These are phyloP conservation scores for Liriodendron chinense DNA, from an alignment of 164 flowering plant species.

Conservation along the genomic window DNA sequence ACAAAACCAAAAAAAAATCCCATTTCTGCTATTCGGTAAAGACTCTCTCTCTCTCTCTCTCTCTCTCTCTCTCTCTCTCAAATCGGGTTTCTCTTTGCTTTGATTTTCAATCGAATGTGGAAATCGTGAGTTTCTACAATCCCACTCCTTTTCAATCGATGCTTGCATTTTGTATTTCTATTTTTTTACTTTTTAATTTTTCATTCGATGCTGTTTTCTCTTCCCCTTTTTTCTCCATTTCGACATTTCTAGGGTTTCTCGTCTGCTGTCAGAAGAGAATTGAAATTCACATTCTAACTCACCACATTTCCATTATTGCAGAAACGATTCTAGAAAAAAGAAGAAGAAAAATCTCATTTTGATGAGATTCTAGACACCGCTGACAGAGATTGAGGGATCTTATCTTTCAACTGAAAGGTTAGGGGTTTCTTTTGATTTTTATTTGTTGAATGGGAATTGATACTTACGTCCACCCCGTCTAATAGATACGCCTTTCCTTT, in stretches of 20 bases:
- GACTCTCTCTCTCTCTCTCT: neutral
- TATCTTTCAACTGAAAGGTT: slow-evolving; percentile 17
- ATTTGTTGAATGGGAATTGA: neutral
- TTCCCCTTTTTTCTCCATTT: slow-evolving; percentile 6
- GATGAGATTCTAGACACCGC: no score
- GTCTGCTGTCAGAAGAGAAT: neutral
- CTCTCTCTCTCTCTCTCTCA: neutral
- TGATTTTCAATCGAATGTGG: neutral
- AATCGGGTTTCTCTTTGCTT: neutral
- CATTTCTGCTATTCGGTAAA: neutral
- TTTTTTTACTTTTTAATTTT: neutral
- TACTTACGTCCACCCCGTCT: neutral
- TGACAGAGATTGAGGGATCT: neutral
- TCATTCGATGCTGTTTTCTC: neutral
- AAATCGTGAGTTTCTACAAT: neutral
- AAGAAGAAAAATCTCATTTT: neutral
- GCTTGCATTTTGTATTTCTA: neutral
- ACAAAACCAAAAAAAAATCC: neutral
- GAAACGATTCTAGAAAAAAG: neutral
- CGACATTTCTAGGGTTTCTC: neutral
- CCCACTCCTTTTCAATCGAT: neutral
- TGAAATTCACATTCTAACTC: slow-evolving; percentile 5
- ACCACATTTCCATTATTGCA: neutral
- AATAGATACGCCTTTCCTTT: neutral
- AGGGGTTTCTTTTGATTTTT: slow-evolving; percentile 2